Evolutionary conservation across 352 stramenopile species (phyloP), one percentile per base, ranked within the genome.

Genomic region (Globisporangium mamillatum): DNA sequence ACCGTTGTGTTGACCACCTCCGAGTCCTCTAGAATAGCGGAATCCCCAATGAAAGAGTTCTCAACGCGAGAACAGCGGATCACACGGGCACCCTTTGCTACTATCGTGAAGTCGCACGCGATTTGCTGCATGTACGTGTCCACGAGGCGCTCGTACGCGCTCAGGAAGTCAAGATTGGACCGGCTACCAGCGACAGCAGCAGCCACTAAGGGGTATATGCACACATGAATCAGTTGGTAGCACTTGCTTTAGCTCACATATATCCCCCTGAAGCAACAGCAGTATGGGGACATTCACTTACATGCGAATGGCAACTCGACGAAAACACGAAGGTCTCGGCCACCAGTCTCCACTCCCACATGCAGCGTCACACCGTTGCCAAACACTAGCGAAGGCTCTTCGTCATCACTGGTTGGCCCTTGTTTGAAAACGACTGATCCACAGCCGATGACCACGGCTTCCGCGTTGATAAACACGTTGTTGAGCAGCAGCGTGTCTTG

Each of bases 301-400:
- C 79, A 57, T 1, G 64, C 44, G 56, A 94, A 96, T 1, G 86
- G 76, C 46, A 96, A 58, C 48, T 96, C 89, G 1, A 86, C 88
- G 12, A 94, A 75, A 4, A 93, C 70, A 14, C 77, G 76, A 16
- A 96, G 64, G 64, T 93, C 74, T 25, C 89, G 80, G 0, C 90
- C 90, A 14, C 90, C 90, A 18, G 76, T 93, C 57, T 96, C 90
- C 32, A 95, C 86, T 56, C 89, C 90, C 16, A 97, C 84, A 41
- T 92, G 85, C 16, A 95, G 72, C 63, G 76, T 68, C 16, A 63
- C 65, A 7, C 88, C 88, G 64, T 92, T 97, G 38, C 77, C 79
- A 60, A 79, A 90, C 3, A 67, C 38, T 29, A 20, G 27, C 0
- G 14, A 22, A 2, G 1, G 8, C 16, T 53, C 36, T 12, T 32